Conservation (phyloP, 805 yeast genomes). For the Suhomyces pyralidae region DNA sequence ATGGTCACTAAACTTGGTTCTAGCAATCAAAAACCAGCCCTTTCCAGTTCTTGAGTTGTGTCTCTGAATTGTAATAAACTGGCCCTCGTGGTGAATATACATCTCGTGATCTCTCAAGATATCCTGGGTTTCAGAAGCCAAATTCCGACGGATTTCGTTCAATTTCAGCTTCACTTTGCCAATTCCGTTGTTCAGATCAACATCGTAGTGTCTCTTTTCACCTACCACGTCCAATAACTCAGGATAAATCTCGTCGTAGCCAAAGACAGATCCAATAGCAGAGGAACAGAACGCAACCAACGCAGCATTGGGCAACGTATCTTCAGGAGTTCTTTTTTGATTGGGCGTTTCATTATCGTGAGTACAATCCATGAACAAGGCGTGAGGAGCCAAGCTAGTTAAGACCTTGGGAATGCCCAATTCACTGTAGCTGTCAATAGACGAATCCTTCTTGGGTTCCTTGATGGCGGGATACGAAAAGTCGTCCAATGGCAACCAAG, state of each 20-base stretch:
- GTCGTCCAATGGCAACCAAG: constrained; percentile 74
- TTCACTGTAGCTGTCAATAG: constrained; percentile 43
- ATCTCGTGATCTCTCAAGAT: constrained; percentile 64
- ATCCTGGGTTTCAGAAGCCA: constrained; percentile 59
- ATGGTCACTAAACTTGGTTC: constrained; percentile 62
- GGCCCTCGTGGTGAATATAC: constrained; percentile 93
- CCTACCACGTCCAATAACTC: constrained; percentile 72
- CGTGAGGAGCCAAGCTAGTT: constrained; percentile 77
- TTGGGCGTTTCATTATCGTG: constrained; percentile 91
- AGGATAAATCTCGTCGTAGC: constrained; percentile 92
- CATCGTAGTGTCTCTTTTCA: constrained; percentile 64
- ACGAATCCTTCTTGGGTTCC: constrained; percentile 24
- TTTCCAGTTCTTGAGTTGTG: constrained; percentile 77
- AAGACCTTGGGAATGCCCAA: constrained; percentile 65
- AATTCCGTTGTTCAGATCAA: constrained; percentile 59
- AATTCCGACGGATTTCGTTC: constrained; percentile 53
- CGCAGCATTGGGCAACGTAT: constrained; percentile 93
- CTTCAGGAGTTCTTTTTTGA: constrained; percentile 90
- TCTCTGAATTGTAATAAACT: constrained; percentile 86
- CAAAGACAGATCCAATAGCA: constrained; percentile 91
- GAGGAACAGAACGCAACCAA: constrained; percentile 89
- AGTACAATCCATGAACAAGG: constrained; percentile 95
- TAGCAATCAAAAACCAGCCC: constrained; percentile 86
- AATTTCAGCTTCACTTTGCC: constrained; percentile 64
- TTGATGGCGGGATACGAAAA: constrained; percentile 62